phyloP scores from a whole-genome alignment of 306 rosid genomes.

The Ormosia semicastrata region DNA sequence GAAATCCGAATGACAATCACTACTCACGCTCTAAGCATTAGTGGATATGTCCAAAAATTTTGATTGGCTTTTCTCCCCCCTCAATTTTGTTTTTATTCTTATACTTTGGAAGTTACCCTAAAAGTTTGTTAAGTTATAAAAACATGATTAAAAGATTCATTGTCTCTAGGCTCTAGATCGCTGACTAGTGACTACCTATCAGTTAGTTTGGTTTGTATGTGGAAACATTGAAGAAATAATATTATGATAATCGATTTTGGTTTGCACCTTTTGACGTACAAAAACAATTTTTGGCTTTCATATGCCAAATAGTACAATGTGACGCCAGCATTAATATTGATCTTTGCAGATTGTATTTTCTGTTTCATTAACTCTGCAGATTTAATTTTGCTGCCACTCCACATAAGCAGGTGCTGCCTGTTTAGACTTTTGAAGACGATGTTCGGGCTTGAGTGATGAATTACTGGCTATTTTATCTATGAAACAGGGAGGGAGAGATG shows the following conservation, averaged over 20 bases:
- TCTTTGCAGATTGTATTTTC: not conserved
- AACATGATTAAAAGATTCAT: not conserved
- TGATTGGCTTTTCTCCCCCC: not conserved
- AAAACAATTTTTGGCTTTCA: not conserved
- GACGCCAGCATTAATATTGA: not conserved
- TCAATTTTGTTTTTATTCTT: slow-evolving; percentile 22
- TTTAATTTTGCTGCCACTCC: not conserved
- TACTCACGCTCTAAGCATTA: slow-evolving; percentile 65
- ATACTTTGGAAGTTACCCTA: not conserved
- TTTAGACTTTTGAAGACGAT: too few relatives aligned
- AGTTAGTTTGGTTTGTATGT: too few relatives aligned
- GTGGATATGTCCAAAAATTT: slow-evolving; percentile 11
- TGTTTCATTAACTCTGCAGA: too few relatives aligned
- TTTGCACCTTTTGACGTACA: not conserved
- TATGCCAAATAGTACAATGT: not conserved
- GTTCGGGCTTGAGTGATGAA: too few relatives aligned
- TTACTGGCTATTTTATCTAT: too few relatives aligned
- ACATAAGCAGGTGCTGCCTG: too few relatives aligned
- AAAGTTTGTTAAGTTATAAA: not conserved
- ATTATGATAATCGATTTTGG: not conserved
- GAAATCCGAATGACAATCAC: slow-evolving; percentile 94
- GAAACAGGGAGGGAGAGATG: too few relatives aligned
- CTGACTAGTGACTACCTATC: too few relatives aligned
- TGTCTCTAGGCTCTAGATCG: not conserved
- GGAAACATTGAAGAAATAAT: not conserved